Evolutionary conservation across 164 flowering plant species (phyloP), one percentile per base, ranked within the genome.

Genomic region (Litsea cubeba): DNA sequence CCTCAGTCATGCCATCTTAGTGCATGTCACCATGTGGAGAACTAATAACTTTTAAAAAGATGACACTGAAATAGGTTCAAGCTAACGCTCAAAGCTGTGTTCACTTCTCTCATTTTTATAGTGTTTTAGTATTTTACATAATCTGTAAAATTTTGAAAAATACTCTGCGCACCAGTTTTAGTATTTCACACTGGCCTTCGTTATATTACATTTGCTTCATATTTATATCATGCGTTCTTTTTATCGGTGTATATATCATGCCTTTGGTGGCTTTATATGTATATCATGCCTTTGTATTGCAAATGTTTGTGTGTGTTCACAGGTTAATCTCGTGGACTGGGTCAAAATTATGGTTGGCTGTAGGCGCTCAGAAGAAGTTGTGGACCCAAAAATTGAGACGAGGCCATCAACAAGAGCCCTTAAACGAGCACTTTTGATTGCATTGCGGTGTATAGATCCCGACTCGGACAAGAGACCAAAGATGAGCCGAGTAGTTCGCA

Each of bases 281-380:
- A 40, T 40, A 40, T 40, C 46, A 40, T 8, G 5, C 10, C 46
- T 8, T 40, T 8, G 11, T 40, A 4, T 40, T 30, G 11, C 46
- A 40, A 7, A 40, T 40, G 46, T 40, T 40, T 40, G 46, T 40
- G 46, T 40, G 46, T 8, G 10, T 22, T 70, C 75, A 79, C 84
- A 92, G 97, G 94, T 90, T 60, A 89, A 90, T 80, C 79, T 92
- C 78, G 92, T 92, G 12, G 97, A 92, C 75, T 93, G 97, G 96
- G 85, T 91, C 30, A 91, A 93, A 80, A 81, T 82, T 86, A 92
- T 92, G 95, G 94, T 92, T 70, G 94, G 88, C 46, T 81, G 78
- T 58, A 88, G 88, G 77, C 88, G 90, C n/a, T 82, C 92, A 11
- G 94, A 92, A 79, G 94, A 91, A 75, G 95, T 92, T 32, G 91